A percentile compares a stretch with the other conserved stretches of the same genome.
phyloP scores from a whole-genome alignment of 495 filamentous ascomycete species.

The Penicillium soppii region DNA sequence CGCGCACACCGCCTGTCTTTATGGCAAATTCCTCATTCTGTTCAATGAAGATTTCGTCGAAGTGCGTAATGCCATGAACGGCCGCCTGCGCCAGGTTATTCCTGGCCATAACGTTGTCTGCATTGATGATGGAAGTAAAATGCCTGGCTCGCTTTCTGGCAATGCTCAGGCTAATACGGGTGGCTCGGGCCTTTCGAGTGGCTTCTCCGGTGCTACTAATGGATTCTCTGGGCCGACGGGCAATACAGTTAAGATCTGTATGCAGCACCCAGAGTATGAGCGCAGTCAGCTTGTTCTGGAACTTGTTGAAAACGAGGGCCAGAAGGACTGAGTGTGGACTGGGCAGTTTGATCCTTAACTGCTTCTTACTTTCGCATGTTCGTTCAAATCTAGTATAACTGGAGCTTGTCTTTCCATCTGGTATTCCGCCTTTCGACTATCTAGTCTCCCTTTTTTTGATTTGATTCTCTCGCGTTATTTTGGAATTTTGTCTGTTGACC shows the following conservation, averaged over 20 bases:
- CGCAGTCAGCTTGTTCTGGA: conserved; percentile 85
- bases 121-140: conserved; percentile 77
- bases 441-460: neutral
- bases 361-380: neutral
- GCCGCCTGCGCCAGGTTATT: conserved; percentile 89
- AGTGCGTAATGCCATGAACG: conserved; percentile 95
- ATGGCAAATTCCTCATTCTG: conserved; percentile 70
- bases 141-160: conserved; percentile 32
- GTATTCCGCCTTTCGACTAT: neutral
- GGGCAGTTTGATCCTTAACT: neutral
- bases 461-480: too few relatives aligned
- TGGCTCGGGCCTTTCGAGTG: conserved; percentile 25
- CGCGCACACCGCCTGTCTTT: conserved; percentile 81
- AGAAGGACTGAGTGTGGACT: conserved; percentile 56
- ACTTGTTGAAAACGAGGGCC: conserved; percentile 91
- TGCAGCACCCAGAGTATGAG: conserved; percentile 87
- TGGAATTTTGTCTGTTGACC: too few relatives aligned
- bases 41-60: conserved; percentile 93
- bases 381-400: neutral
- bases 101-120: conserved; percentile 82
- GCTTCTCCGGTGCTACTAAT: conserved; percentile 24
- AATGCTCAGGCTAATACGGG: conserved; percentile 23
- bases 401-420: neutral
- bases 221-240: conserved; percentile 25
- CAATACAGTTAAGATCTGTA: conserved; percentile 84